Percentiles rank a stretch among this genome's conserved stretches.
Conservation (phyloP, 2,329 filamentous ascomycete genomes). For the Clonostachys byssicola region DNA sequence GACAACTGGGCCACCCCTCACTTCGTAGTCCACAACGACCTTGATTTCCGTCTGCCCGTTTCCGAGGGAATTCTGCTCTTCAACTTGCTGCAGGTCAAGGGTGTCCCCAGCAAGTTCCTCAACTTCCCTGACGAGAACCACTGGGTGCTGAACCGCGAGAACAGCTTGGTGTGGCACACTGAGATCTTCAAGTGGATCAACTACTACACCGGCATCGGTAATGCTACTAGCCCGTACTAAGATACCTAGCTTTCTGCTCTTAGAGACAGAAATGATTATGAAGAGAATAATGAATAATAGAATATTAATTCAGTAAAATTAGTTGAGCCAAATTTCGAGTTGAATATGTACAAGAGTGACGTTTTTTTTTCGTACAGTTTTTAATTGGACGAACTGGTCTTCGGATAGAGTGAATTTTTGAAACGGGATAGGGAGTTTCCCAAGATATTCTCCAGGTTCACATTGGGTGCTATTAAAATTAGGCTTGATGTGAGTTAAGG, state of each 20-base stretch:
- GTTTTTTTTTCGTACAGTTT: too few species aligned
- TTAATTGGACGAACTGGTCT: too few species aligned
- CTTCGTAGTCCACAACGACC: slow-evolving; percentile 76
- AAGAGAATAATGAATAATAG: background rate
- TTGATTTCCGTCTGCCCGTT: slow-evolving; percentile 82
- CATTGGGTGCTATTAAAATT: too few species aligned
- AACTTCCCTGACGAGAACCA: slow-evolving; percentile 68
- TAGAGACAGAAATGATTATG: background rate
- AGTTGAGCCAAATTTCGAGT: too few species aligned
- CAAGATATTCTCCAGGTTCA: too few species aligned
- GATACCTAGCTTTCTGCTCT: background rate
- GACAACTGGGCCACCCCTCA: slow-evolving; percentile 75
- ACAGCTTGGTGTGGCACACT: slow-evolving; percentile 78
- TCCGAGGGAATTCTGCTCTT: slow-evolving; percentile 74
- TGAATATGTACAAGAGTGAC: too few species aligned
- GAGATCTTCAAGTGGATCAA: slow-evolving; percentile 73
- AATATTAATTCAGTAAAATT: too few species aligned
- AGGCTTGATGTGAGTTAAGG: too few species aligned
- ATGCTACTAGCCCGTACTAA: slow-evolving; percentile 2
- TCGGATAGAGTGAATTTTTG: too few species aligned
- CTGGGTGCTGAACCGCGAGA: slow-evolving; percentile 80
- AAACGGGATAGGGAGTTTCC: too few species aligned
- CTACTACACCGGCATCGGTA: slow-evolving; percentile 39
- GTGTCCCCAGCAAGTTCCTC: slow-evolving; percentile 66
- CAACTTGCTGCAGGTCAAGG: slow-evolving; percentile 68